Base-by-base conservation (phyloP, 352 stramenopile species). In the Globisporangium okanoganense region DNA sequence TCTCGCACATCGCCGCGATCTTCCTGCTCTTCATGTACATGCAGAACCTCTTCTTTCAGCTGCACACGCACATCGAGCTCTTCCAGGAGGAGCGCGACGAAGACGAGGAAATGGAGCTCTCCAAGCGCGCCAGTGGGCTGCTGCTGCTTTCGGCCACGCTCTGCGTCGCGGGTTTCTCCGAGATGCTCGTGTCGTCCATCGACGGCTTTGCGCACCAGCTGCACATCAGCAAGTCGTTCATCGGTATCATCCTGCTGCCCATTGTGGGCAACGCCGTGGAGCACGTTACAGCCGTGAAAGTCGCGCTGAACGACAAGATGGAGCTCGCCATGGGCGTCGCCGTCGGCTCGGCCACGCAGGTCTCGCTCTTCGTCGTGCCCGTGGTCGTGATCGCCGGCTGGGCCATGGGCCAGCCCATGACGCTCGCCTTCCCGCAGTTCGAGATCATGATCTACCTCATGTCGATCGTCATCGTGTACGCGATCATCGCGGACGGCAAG, bases 221-320 rank as follows among this genome's bases (percentile, higher is more conserved):
- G 48, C 56, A 77, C 38, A 62, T 94, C 56, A 93, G 81, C 75
- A 92, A 93, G 70, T 92, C 85, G 41, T 94, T 94, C 61, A 89
- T 94, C 22, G 97, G 97, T 53, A 87, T 99, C 29, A 98, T 99
- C 62, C 72, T 99, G 61, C 64, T 99, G 35, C 97, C 97, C 1
- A 97, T 99, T 35, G 96, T 99, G 12, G 96, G 97, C 49, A 99
- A 99, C 76, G 96, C 96, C n/a, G 96, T 98, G 2, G 97, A 99
- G 73, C 97, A 99, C 68, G 90, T 98, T 36, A 98, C 96, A 4
- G 97, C 97, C 18, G 85, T 99, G 43, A 97, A 96, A 27, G 96
- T 99, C 6, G 97, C 96, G 22, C 89, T 98, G 61, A 98, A 99
- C 73, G 87, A 98, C 73, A 99, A 99, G 77, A 99, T 99, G 96